Percentiles rank a stretch among this genome's conserved stretches.
phyloP scores from a whole-genome alignment of 495 filamentous ascomycete genomes.

The Trichoderma parareesei region DNA sequence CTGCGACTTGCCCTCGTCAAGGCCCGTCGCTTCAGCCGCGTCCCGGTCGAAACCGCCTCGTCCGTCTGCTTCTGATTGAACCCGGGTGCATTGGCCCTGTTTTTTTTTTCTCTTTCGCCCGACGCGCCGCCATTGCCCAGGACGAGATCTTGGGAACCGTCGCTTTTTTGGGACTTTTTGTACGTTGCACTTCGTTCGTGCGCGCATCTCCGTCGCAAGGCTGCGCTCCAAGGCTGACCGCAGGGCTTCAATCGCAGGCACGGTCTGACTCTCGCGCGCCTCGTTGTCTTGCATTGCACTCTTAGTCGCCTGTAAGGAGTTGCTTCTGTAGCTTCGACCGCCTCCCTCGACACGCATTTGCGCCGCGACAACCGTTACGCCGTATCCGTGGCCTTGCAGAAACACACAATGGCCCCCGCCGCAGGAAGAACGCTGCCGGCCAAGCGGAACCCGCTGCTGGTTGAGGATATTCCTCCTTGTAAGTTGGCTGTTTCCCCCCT shows the following conservation, averaged over 20 bases:
- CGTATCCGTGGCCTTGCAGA: constrained; percentile 52
- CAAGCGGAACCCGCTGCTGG: constrained; percentile 12
- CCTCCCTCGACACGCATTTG: constrained; percentile 25
- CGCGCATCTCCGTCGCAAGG: too few species aligned
- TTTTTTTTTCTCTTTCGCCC: background rate
- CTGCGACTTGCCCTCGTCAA: background rate
- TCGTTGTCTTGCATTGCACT: background rate
- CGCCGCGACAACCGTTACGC: constrained; percentile 56
- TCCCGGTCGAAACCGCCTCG: background rate
- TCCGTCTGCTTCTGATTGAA: background rate
- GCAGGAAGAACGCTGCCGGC: background rate
- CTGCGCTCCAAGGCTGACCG: too few species aligned
- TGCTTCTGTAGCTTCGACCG: background rate
- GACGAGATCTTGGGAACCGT: background rate
- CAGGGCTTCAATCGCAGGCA: too few species aligned
- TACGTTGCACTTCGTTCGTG: background rate
- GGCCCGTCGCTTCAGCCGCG: background rate
- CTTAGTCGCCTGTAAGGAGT: constrained; percentile 1
- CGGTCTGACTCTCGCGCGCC: background rate
- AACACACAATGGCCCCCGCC: constrained; percentile 11
- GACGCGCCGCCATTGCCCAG: constrained; percentile 1
- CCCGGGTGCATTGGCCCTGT: background rate
- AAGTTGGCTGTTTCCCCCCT: constrained; percentile 15
- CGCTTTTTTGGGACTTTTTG: background rate
- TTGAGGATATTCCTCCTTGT: constrained; percentile 60